These are phyloP conservation scores for Colletotrichum eremochloae DNA, from an alignment of 2,329 filamentous ascomycete species.

Conservation along the genomic window DNA sequence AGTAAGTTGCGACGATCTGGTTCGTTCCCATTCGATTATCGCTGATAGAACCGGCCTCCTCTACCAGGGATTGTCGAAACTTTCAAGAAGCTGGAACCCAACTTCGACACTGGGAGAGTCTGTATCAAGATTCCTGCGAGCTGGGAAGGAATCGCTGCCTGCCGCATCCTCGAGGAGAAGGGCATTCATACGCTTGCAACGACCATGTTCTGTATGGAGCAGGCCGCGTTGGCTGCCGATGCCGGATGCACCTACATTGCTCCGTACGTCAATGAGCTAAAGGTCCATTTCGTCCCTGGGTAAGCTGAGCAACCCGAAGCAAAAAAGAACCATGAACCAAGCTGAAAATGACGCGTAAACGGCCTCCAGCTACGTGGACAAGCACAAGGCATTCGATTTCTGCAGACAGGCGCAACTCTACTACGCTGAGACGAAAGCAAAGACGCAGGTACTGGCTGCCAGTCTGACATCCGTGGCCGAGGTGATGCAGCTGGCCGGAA, in stretches of 20 bases:
- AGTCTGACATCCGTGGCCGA: constrained; percentile 70
- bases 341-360: not conserved
- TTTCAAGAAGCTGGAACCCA: constrained; percentile 58
- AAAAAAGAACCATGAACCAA: not conserved
- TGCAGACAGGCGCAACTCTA: constrained; percentile 66
- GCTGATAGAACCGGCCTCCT: constrained; percentile 1
- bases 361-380: constrained; percentile 59
- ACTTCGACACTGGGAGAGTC: constrained; percentile 62
- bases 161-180: constrained; percentile 63
- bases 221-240: constrained; percentile 70
- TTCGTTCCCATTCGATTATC: not conserved
- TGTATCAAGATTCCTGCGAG: constrained; percentile 75
- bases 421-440: constrained; percentile 57
- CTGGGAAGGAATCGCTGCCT: constrained; percentile 74
- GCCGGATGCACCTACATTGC: constrained; percentile 73
- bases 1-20: constrained; percentile 53
- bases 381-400: constrained; percentile 63
- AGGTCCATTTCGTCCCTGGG: constrained; percentile 69
- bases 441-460: constrained; percentile 67
- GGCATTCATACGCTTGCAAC: constrained; percentile 73
- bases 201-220: constrained; percentile 72
- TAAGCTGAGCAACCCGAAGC: constrained; percentile 46
- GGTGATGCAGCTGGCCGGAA: constrained; percentile 69
- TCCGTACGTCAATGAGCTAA: constrained; percentile 75
- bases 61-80: constrained; percentile 63